Evolutionary conservation across 2,329 filamentous ascomycete species (phyloP), one percentile per base, ranked within the genome.

Genomic region (Furcasterigmium sp.): DNA sequence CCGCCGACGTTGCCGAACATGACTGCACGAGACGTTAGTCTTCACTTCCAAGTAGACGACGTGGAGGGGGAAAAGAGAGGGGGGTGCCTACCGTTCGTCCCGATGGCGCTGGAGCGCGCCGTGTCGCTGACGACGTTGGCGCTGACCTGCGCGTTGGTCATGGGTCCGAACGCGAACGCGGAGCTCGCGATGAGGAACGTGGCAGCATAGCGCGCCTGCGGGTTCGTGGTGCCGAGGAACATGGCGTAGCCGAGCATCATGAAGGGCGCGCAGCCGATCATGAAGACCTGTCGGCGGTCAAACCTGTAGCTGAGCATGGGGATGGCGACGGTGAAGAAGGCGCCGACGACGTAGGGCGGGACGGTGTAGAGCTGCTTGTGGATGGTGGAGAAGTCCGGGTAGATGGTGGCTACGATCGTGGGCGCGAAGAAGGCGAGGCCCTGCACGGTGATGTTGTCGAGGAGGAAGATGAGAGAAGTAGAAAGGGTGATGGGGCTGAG

Each of bases 111-210:
- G 3, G 74, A 75, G 11, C 82, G 70, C 0, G 84, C 78, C 0
- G 83, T 85, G 51, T 87, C 84, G 1, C 78, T 80, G 2, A 85
- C 74, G 1, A 87, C 82, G 51, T 86, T 86, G 14, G 82, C 82
- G 0, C 80, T 75, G 3, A 75, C 76, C 48, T 87, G 78, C 0
- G 82, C 80, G 52, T 84, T 85, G 52, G 75, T 76, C 4, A 87
- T 66, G 0, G 82, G 70, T 0, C 84, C 84, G 30, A 79, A 75
- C 3, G 76, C 62, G 49, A 84, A 86, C 4, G 78, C 75, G 5
- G 80, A 80, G 11, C 70, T 68, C 3, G 81, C 76, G 30, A 85
- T 80, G 41, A 87, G 56, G 62, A 87, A 87, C 1, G 78, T 82
- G 1, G 82, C 84, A 3, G 72, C 82, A 56, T 87, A 87, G 20